Percentiles rank a stretch among this genome's conserved stretches.
phyloP scores from a whole-genome alignment of 2,329 filamentous ascomycete species.

The Reticulascus tulasneorum region DNA sequence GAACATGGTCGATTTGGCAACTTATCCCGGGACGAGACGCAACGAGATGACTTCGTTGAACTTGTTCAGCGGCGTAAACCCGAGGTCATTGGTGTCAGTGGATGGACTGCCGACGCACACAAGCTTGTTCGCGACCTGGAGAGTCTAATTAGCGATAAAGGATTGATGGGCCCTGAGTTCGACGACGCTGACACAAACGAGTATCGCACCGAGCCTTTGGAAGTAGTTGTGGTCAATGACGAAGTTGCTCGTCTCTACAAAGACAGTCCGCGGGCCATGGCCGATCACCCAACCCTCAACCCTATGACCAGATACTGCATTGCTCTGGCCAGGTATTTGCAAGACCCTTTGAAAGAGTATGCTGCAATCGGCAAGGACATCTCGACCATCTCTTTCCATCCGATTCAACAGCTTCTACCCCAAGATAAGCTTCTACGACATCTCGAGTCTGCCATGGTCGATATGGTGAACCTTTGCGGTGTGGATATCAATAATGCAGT shows the following conservation, averaged over 20 bases:
- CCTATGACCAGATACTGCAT: constrained; percentile 85
- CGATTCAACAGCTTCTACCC: constrained; percentile 82
- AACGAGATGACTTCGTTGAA: constrained; percentile 68
- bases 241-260: constrained; percentile 97
- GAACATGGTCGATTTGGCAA: constrained; percentile 87
- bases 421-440: constrained; percentile 82
- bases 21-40: constrained; percentile 66
- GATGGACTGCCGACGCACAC: constrained; percentile 82
- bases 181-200: constrained; percentile 74
- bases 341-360: constrained; percentile 95
- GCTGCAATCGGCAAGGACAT: constrained; percentile 88
- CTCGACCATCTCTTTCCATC: constrained; percentile 80
- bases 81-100: constrained; percentile 86
- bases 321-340: constrained; percentile 83
- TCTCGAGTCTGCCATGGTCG: constrained; percentile 94
- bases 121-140: constrained; percentile 79
- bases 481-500: constrained; percentile 94
- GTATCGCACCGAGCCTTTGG: constrained; percentile 72
- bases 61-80: constrained; percentile 76
- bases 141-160: constrained; percentile 71
- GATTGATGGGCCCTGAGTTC: constrained; percentile 75
- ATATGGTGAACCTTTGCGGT: constrained; percentile 96
- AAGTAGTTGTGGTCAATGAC: constrained; percentile 90
- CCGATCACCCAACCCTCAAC: constrained; percentile 76
- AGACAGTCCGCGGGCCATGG: constrained; percentile 73